phyloP scores from a whole-genome alignment of 208 protist species.

The Trypanosoma boissoni region DNA sequence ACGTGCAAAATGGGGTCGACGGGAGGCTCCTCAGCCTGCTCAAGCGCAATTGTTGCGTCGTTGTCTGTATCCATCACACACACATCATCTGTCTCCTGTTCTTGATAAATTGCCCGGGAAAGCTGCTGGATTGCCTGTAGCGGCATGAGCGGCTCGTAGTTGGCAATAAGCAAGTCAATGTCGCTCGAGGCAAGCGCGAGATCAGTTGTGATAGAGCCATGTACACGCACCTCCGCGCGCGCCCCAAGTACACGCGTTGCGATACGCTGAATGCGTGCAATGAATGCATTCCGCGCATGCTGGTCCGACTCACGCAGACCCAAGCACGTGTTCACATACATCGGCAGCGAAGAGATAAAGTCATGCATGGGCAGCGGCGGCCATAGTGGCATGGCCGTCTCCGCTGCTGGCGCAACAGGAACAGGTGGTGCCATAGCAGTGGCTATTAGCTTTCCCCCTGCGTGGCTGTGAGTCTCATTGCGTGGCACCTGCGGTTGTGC shows the following conservation, averaged over 20 bases:
- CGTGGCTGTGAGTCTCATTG: slow-evolving; percentile 12
- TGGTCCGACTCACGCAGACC: slow-evolving; percentile 38
- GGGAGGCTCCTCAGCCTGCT: slow-evolving; percentile 15
- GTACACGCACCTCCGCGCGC: slow-evolving; percentile 53
- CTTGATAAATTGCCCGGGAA: slow-evolving; percentile 46
- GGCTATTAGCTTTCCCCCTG: no score
- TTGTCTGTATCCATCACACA: not conserved
- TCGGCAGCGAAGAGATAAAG: slow-evolving; percentile 52
- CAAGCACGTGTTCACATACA: slow-evolving; percentile 66
- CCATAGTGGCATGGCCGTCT: slow-evolving; percentile 10
- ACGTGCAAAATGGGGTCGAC: slow-evolving; percentile 36
- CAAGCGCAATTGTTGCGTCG: not conserved
- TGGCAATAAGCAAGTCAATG: slow-evolving; percentile 75
- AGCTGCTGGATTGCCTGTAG: slow-evolving; percentile 68
- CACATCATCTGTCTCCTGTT: slow-evolving; percentile 27
- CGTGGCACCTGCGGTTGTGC: no score
- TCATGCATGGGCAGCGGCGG: slow-evolving; percentile 36
- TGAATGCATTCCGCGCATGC: slow-evolving; percentile 49
- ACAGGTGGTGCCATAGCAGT: slow-evolving; percentile 2
- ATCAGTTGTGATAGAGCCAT: slow-evolving; percentile 75
- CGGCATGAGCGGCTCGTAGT: slow-evolving; percentile 64
- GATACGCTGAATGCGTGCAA: slow-evolving; percentile 56
- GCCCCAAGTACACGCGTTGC: slow-evolving; percentile 29
- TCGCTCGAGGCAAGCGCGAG: slow-evolving; percentile 77
- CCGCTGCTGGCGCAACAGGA: slow-evolving; percentile 14